Base-by-base conservation (phyloP, 768 basidiomycete genomes). In the Boletus rufocinnamomeus region DNA sequence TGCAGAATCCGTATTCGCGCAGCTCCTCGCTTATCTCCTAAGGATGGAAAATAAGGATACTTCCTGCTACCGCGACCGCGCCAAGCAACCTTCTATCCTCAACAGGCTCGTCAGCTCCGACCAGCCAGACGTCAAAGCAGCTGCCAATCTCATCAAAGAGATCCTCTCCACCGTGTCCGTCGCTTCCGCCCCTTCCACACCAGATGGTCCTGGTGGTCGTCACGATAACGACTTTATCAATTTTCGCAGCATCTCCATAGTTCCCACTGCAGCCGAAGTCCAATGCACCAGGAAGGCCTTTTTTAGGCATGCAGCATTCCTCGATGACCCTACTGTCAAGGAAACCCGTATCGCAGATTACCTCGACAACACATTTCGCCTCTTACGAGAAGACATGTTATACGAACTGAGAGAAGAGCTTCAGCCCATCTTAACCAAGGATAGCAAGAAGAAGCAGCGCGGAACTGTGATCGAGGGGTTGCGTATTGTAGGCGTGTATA, bases 181-280 rank as follows among this genome's bases (percentile, higher is more conserved):
- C 23, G 63, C 63, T 9, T 66, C 69, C 7, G 49, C 58, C 7
- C 50, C 61, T 19, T 64, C 69, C 14, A 63, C 50, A 4, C 46
- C 52, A 11, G 61, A 66, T 21, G 69, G 72, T 10, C 82, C 87
- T 1, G 88, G 88, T 0, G 87, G 87, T 4, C 77, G 88, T 4
- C 88, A 89, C 56, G 86, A 88, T 62, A 89, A 89, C 52, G 87
- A 89, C 66, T 82, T 83, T 48, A 70, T 70, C 16, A 79, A 87
- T 52, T 89, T 86, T 60, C 81, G 82, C 7, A 59, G 80, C 10
- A 85, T 89, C 23, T 70, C 82, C n/a, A 84, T 89, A 44, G 71
- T 86, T 6, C 88, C 88, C 1, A 85, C 85, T 7, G 78, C 83
- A 0, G 80, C 82, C 43, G 88, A 89, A 66, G 67, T 87, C 5